phyloP scores from a whole-genome alignment of 306 rosid genomes.

The Cucurbita maxima region DNA sequence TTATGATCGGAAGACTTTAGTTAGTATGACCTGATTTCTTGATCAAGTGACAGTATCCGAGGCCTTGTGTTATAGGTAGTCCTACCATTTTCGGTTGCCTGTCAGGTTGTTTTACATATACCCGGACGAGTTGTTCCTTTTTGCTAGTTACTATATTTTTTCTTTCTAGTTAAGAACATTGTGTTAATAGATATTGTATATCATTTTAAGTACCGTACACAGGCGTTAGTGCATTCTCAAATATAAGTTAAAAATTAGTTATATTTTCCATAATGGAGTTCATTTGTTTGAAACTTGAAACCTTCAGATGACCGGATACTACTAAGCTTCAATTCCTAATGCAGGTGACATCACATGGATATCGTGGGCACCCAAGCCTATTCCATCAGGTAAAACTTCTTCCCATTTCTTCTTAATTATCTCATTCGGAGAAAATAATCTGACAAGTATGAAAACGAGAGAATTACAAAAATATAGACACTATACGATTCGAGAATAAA shows the following conservation, averaged over 20 bases:
- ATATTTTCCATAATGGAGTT: neutral
- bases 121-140: neutral
- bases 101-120: neutral
- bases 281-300: neutral
- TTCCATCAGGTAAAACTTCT: constrained; percentile 42
- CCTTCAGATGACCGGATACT: neutral
- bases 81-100: neutral
- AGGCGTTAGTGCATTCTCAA: neutral
- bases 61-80: neutral
- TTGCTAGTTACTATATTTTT: neutral
- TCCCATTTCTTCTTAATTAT: neutral
- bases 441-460: neutral
- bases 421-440: neutral
- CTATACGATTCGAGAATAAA: too few species aligned
- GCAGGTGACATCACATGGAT: constrained; percentile 82
- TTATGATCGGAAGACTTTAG: neutral
- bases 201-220: neutral
- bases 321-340: neutral
- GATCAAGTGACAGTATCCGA: neutral
- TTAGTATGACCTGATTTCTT: too few species aligned
- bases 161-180: neutral
- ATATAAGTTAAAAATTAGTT: neutral
- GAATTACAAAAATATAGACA: neutral
- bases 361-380: constrained; percentile 65
- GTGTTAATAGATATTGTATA: neutral